phyloP scores from a whole-genome alignment of 176 grass and related monocot species.

The Tillandsia leiboldiana region DNA sequence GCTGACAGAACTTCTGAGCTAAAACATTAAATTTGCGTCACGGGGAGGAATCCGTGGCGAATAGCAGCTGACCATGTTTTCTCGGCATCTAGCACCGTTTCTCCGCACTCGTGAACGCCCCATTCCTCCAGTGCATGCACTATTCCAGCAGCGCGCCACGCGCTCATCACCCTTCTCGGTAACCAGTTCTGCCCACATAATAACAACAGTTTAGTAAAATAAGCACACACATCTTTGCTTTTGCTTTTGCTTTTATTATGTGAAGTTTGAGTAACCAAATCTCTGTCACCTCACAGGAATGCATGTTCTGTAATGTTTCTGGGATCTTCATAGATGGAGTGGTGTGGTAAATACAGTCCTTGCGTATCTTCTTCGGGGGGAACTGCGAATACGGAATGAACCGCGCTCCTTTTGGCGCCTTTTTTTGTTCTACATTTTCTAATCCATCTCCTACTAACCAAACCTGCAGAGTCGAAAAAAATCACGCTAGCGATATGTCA shows the following conservation, averaged over 20 bases:
- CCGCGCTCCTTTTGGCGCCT: slow-evolving; percentile 51
- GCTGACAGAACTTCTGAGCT: neutral
- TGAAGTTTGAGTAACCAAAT: neutral
- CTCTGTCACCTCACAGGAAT: slow-evolving; percentile 64
- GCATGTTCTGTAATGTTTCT: slow-evolving; percentile 61
- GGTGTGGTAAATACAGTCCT: slow-evolving; percentile 49
- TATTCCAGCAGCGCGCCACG: slow-evolving; percentile 66
- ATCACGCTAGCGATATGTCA: neutral
- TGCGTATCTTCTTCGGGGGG: slow-evolving; percentile 46
- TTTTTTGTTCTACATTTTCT: slow-evolving; percentile 40
- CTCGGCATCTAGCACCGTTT: slow-evolving; percentile 46
- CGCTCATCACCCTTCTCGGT: slow-evolving; percentile 89
- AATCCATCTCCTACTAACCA: slow-evolving; percentile 74
- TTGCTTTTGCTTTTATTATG: neutral
- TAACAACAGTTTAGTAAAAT: slow-evolving; percentile 17
- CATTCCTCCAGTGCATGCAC: slow-evolving; percentile 68
- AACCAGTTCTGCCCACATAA: slow-evolving; percentile 56
- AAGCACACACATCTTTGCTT: neutral
- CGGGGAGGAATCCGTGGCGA: slow-evolving; percentile 54
- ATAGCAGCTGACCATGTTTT: slow-evolving; percentile 60
- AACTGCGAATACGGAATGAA: slow-evolving; percentile 71
- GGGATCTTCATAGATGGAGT: slow-evolving; percentile 72
- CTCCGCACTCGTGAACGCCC: slow-evolving; percentile 60
- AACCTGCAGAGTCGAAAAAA: slow-evolving; percentile 24
- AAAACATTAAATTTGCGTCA: slow-evolving; percentile 23